phyloP scores from a whole-genome alignment of 306 rosid species.

The Begonia masoniana region DNA sequence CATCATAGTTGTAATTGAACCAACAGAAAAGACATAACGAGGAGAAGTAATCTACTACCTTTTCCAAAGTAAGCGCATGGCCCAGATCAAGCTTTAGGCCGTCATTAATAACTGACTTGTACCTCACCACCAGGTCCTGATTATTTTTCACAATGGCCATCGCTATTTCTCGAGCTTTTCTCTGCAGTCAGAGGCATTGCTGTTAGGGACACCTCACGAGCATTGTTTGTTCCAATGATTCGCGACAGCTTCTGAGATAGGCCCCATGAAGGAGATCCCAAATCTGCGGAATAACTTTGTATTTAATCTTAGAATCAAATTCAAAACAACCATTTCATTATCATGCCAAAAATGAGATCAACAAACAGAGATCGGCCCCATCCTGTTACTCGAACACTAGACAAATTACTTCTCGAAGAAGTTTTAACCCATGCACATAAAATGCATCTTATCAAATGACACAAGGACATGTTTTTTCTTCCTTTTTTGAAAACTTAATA shows the following conservation, averaged over 20 bases:
- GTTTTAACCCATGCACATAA: too few relatives aligned
- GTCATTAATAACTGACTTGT: conserved; percentile 74
- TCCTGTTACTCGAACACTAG: too few relatives aligned
- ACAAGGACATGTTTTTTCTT: too few relatives aligned
- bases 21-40: not conserved
- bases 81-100: conserved; percentile 70
- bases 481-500: too few relatives aligned
- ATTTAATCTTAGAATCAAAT: too few relatives aligned
- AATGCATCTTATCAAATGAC: too few relatives aligned
- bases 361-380: too few relatives aligned
- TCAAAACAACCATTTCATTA: not conserved
- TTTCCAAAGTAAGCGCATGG: conserved; percentile 64
- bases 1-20: not conserved
- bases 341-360: too few relatives aligned
- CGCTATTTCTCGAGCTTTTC: too few relatives aligned
- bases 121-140: conserved; percentile 70
- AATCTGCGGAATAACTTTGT: conserved; percentile 27
- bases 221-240: conserved; percentile 60
- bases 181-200: conserved; percentile 75
- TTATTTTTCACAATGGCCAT: conserved; percentile 50
- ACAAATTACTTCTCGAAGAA: too few relatives aligned
- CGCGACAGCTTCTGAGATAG: conserved; percentile 88
- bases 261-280: conserved; percentile 98
- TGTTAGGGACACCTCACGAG: conserved; percentile 80
- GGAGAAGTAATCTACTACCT: conserved; percentile 24